Base-by-base conservation (phyloP, 345 rosid genomes). In the Chamaenerion angustifolium region DNA sequence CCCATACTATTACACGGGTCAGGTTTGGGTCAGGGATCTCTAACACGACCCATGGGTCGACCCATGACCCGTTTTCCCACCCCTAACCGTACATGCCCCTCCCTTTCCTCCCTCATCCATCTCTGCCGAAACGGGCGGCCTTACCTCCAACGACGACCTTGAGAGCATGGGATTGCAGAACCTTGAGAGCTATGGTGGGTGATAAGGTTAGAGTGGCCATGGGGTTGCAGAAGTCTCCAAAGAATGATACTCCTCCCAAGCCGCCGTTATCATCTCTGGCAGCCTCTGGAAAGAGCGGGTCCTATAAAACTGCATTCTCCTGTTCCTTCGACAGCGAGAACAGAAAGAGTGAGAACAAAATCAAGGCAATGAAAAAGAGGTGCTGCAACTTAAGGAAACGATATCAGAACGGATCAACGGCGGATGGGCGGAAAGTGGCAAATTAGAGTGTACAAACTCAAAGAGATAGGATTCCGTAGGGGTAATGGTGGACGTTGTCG, bases 141-240 rank as follows among this genome's bases (percentile, higher is more conserved):
- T n/a, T n/a, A n/a, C n/a, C n/a, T n/a, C n/a, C n/a, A n/a, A n/a
- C n/a, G n/a, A n/a, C n/a, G n/a, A n/a, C n/a, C n/a, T n/a, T n/a
- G n/a, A n/a, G n/a, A n/a, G n/a, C n/a, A n/a, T n/a, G n/a, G n/a
- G n/a, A n/a, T n/a, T n/a, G n/a, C n/a, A n/a, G n/a, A n/a, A n/a
- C n/a, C n/a, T n/a, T n/a, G n/a, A n/a, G n/a, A n/a, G 27, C 70
- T 42, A 87, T 92, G 96, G 98, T 87, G 45, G 83, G 88, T 12
- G 96, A 96, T 10, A 92, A 87, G 63, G 85, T 87, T 41, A 82
- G 81, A 62, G 46, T 60, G 19, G 89, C 95, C 43, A 92, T 92
- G 90, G 90, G 96, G 2, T 64, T 92, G 40, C 94, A 80, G 41
- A 87, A 75, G 55, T 83, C 95, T 1, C 87, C 89, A 1, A 66